Percentiles rank a stretch among this genome's conserved stretches.
Evolutionary conservation across 2,329 filamentous ascomycete species (phyloP).

Genomic region (Botrytis paeoniae): DNA sequence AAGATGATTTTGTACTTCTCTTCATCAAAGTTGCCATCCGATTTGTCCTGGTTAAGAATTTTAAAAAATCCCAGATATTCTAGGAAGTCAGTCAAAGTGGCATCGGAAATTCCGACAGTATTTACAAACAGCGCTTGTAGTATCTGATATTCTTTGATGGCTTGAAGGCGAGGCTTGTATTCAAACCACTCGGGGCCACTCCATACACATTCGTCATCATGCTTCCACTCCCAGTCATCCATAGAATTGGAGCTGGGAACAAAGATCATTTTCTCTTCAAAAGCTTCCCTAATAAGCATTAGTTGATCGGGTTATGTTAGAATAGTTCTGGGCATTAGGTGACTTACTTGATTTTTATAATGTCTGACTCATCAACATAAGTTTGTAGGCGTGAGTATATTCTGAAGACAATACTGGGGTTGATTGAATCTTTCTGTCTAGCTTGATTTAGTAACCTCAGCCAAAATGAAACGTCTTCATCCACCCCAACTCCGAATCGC

Average conservation of each 20-base stretch:
- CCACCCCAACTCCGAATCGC: background rate
- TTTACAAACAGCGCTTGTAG: background rate
- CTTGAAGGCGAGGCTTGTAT: background rate
- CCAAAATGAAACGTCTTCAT: background rate
- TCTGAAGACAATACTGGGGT: background rate
- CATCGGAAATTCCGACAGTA: background rate
- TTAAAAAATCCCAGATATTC: background rate
- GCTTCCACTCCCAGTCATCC: background rate
- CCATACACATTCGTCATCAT: background rate
- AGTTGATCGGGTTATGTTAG: background rate
- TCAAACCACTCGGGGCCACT: background rate
- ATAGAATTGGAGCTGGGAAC: background rate
- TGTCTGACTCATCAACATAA: background rate
- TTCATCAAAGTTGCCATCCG: accelerated
- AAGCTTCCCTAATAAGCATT: background rate
- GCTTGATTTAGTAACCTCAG: background rate
- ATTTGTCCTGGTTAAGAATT: background rate
- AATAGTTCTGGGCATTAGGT: accelerated
- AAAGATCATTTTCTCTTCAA: background rate
- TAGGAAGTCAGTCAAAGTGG: background rate
- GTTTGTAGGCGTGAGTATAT: background rate
- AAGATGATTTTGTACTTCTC: background rate
- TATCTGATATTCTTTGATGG: background rate
- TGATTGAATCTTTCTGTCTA: background rate
- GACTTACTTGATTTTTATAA: background rate